Base-by-base conservation (phyloP, 2,329 filamentous ascomycete genomes). In the Penicillium polonicum region DNA sequence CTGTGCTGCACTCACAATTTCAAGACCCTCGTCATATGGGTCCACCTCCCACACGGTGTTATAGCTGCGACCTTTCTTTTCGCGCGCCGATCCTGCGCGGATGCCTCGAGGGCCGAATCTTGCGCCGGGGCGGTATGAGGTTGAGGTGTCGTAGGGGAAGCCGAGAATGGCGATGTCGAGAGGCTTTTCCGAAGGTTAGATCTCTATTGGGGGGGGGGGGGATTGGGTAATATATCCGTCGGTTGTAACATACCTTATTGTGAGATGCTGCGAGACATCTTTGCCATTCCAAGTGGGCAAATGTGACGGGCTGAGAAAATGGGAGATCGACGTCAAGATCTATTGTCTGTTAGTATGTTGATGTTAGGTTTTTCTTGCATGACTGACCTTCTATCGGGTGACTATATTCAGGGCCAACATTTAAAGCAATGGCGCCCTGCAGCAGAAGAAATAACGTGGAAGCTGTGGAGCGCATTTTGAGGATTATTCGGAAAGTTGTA, bases 101-200 rank as follows among this genome's bases (percentile, higher is more conserved):
- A 72, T 72, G 1, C 65, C 70, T 7, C 67, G 64, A 3, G 72
- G 72, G 5, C 71, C 72, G 44, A 73, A 71, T 12, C 71, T 62
- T 17, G 71, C 67, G 19, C 70, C 70, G 4, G 69, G 67, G 4
- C 71, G 65, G 57, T 72, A 74, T 29, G 66, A 69, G 0, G 66
- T 68, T 17, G 66, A 65, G 4, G 70, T 73, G 57, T 74, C 72
- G 54, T 69, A 74, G 10, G 72, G 72, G 48, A 72, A 65, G 12
- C 72, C 72, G 12, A 74, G 59, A 48, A 74, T 60, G 10, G 63
- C 67, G 52, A 74, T 72, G 55, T 72, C 70, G 19, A 71, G 56
- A 5, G 65, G 62, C 48, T 57, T 15, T 31, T 23, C n/a, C 12
- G 59, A 15, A 13, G 6, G 23, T 46, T 46, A 39, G 21, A 4